Conservation (phyloP, 1,139 yeast genomes). For the Hemisphaericaspora xylofermentans region DNA sequence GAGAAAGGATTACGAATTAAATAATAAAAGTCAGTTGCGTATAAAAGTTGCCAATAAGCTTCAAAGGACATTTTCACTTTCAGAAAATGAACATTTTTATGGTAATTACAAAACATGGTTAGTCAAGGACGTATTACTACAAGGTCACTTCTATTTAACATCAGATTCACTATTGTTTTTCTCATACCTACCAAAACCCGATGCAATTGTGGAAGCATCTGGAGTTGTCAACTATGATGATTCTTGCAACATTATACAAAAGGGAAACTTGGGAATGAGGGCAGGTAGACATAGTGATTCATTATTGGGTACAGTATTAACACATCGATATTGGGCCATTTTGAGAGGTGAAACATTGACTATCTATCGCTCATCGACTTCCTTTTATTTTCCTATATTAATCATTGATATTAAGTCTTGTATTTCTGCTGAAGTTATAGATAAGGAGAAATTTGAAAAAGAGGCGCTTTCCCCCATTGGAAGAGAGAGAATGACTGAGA, state of each 20-base stretch:
- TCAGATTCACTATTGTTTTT: constrained; percentile 64
- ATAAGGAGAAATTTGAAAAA: constrained; percentile 23
- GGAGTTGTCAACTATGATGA: constrained; percentile 22
- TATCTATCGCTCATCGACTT: constrained; percentile 69
- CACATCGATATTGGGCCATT: constrained; percentile 69
- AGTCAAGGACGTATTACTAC: constrained; percentile 75
- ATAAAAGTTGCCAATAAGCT: constrained; percentile 38
- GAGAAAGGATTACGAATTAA: constrained; percentile 13
- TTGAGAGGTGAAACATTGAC: constrained; percentile 68
- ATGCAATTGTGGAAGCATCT: constrained; percentile 9
- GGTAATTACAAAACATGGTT: constrained; percentile 77
- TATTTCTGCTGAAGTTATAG: constrained; percentile 53
- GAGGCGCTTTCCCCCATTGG: constrained; percentile 12
- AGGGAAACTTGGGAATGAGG: constrained; percentile 52
- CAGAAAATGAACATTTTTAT: constrained; percentile 50
- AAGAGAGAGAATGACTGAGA: constrained; percentile 6
- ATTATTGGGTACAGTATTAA: constrained; percentile 33
- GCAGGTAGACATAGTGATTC: constrained; percentile 45
- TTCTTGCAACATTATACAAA: constrained; percentile 34
- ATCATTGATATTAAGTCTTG: constrained; percentile 74
- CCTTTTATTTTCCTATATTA: constrained; percentile 75
- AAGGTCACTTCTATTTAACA: constrained; percentile 82
- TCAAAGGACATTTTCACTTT: constrained; percentile 38
- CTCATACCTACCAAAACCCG: constrained; percentile 70
- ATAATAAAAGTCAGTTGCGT: constrained; percentile 20